Conservation (phyloP, 306 rosid species). For the Medicago arabica region DNA sequence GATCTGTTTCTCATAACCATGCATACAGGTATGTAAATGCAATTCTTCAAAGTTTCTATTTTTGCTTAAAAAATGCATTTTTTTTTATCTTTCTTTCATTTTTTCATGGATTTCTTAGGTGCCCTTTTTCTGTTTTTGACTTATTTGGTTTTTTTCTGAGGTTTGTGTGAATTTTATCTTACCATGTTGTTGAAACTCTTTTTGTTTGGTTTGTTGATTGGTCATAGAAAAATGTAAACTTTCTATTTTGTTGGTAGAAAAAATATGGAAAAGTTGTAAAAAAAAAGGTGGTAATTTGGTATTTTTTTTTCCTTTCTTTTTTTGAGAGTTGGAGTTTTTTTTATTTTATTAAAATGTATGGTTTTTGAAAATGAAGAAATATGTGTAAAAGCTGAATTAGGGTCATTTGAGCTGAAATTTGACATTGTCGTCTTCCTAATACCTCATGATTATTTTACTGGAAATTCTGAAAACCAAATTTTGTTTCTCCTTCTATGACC, state of each 20-base stretch:
- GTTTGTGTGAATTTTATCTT: slow-evolving; percentile 44
- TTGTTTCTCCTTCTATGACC: slow-evolving; percentile 31
- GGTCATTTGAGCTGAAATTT: slow-evolving; percentile 19
- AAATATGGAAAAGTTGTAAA: slow-evolving; percentile 19
- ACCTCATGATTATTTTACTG: background rate
- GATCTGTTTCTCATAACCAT: slow-evolving; percentile 61
- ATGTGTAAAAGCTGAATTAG: slow-evolving; percentile 35
- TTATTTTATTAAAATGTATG: too few relatives aligned
- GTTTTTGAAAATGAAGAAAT: too few relatives aligned
- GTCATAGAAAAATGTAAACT: slow-evolving; percentile 19
- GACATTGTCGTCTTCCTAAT: background rate
- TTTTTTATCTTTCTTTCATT: background rate
- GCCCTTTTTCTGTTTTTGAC: slow-evolving; percentile 31
- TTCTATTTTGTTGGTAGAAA: slow-evolving; percentile 37
- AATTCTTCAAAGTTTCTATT: slow-evolving; percentile 35
- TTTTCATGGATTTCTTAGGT: slow-evolving; percentile 21
- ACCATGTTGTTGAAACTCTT: slow-evolving; percentile 25
- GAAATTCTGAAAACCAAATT: slow-evolving; percentile 20
- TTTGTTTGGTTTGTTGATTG: slow-evolving; percentile 28
- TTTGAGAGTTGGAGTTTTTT: too few relatives aligned
- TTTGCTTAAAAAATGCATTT: slow-evolving; percentile 28
- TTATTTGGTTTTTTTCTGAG: slow-evolving; percentile 42
- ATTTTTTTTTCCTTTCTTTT: too few relatives aligned
- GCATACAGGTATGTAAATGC: slow-evolving; percentile 59
- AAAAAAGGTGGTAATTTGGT: slow-evolving; percentile 20